Base-by-base conservation (phyloP, 495 filamentous ascomycete species). In the Xylaria acuta region DNA sequence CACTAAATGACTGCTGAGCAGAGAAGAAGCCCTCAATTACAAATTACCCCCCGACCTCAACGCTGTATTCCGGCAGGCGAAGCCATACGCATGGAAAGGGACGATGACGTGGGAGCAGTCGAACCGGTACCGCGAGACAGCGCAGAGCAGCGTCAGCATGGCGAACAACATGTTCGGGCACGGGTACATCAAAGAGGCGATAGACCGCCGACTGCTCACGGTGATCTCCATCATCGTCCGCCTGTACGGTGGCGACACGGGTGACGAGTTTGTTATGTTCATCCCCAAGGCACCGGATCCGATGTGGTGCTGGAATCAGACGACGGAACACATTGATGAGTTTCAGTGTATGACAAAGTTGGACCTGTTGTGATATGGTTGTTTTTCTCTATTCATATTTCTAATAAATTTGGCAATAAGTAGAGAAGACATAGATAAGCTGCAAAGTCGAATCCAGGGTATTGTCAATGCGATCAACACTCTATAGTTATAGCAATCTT, bases 291-390 rank as follows among this genome's bases (percentile, higher is more conserved):
- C n/a, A 16, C 68, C 74, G 20, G 74, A 73, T 1, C 75, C 77
- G 38, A 75, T 71, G 70, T 79, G 70, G 56, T 69, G 70, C 4
- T 78, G 71, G 47, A 71, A 77, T 72, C 79, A 80, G 14, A 67
- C 68, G 47, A 78, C 70, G 53, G 75, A 75, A 34, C 25, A 66
- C 22, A 72, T 72, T 11, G 38, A 72, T 40, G 63, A 54, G 38
- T 72, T 67, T 47, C 70, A 72, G 4, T 20, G 22, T 40, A 66
- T 72, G 70, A 72, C 70, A 51, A 66, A 25, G 40, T 20, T 72
- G 51, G 70, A 72, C 63, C 22, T 72, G 63, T 60, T 72, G 45
- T 72, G 53, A 72, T 22, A 3, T 0, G 53, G 14, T 56, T 16
- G 27, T 32, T 16, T 49, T 16, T 56, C 0, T 56, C 27, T 32